Evolutionary conservation across 345 rosid genomes (phyloP), one percentile per base, ranked within the genome.

Genomic region (Diplotaxis tenuifolia): DNA sequence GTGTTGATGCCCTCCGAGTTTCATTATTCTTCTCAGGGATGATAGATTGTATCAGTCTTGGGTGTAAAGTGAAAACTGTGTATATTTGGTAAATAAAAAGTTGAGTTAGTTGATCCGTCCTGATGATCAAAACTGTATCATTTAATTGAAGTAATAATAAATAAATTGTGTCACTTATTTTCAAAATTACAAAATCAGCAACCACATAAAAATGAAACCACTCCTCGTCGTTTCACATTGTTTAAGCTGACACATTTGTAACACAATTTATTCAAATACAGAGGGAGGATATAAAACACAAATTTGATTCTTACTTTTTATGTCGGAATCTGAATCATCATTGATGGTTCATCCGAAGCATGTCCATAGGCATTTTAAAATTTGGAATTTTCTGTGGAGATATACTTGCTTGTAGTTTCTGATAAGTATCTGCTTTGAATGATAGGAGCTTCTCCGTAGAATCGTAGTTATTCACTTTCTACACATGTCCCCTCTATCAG

Each of bases 341-440:
- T 38, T 15, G 45, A 93, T 88, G 93, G 84, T 49, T 76, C 47
- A 80, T 15, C 63, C 83, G 11, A 82, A 79, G 83, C 84, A 78
- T 77, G 12, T 86, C 79, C 82, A 82, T 21, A 84, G 90, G 81
- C n/a, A n/a, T 88, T 86, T 80, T 88, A 88, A 90, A 87, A 73
- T 88, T 90, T 70, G 87, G 96, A 81, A 54, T 15, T 67, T 65
- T 72, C 12, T 38, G 11, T 38, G 5, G 45, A 38, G 45, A 38
- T 38, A 38, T 36, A n/a, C 45, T 10, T 36, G 45, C 45, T 36
- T 36, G n/a, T 36, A 36, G 45, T 36, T 11, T 36, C 45, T 32
- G 10, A 32, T 32, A 32, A 32, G 38, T 32, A 32, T 32, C 9
- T 7, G 38, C 38, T 32, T 8, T 32, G n/a, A n/a, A n/a, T n/a